Base-by-base conservation (phyloP, 2,329 filamentous ascomycete species). In the Fusarium pseudocircinatum region DNA sequence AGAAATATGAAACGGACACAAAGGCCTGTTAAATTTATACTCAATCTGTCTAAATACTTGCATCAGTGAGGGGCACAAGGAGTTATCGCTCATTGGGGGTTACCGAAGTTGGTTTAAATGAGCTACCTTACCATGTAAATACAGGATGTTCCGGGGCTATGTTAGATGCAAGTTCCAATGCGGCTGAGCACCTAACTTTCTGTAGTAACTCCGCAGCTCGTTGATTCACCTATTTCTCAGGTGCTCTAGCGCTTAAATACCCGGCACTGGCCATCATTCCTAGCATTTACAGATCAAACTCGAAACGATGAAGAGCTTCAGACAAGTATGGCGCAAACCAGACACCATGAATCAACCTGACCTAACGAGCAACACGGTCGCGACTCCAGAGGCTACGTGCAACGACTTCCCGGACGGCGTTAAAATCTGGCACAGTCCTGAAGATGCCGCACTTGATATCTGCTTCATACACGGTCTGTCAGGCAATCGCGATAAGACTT, bases 261-360 rank as follows among this genome's bases (percentile, higher is more conserved):
- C 6, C 14, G 14, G 3, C 1, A 0, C 22, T 42, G 14, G 0
- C 22, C 40, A n/a, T 24, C 22, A 11, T 11, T 7, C 16, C 15
- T 1, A 16, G 14, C 9, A 0, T 24, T 1, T 11, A 7, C 0
- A 42, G 9, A 42, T 4, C 0, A n/a, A n/a, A 0, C 0, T 16
- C 11, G 40, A 3, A 42, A 42, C 0, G 22, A 42, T 42, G 40
- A 42, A 42, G 40, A 42, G 3, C 2, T 11, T n/a, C 40, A n/a
- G 3, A 42, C 22, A n/a, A 42, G 22, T 16, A 42, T 42, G 22
- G 40, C 40, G 40, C 40, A 42, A 42, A 28, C 26, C 26, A 28
- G 26, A 28, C 26, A 28, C 26, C 26, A 28, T 28, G 26, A 7
- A 28, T 7, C 26, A 28, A 28, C 7, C 26, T 28, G 26, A 28